Percentiles rank a stretch among this genome's conserved stretches.
Evolutionary conservation across 1,284 basidiomycete genomes (phyloP).

Genomic region (Puccinia horiana): DNA sequence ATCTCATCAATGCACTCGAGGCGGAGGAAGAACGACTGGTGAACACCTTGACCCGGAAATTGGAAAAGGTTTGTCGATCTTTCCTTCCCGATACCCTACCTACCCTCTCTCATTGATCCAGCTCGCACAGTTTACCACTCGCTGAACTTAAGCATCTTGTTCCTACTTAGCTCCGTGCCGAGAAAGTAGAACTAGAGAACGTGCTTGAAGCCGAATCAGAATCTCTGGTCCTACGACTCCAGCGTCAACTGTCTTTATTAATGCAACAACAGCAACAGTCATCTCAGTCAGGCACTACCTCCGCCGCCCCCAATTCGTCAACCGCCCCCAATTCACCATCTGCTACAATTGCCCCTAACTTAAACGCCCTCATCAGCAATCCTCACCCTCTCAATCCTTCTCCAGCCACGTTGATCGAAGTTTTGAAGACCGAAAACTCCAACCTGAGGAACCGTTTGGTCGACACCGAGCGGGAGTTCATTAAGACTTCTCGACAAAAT

Average conservation of each 20-base stretch:
- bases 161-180: conserved; percentile 67
- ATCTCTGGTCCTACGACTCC: conserved; percentile 72
- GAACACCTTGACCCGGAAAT: conserved; percentile 72
- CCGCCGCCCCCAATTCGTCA: conserved; percentile 22
- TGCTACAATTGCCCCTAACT: conserved; percentile 45
- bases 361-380: conserved; percentile 46
- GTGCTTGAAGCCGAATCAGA: conserved; percentile 75
- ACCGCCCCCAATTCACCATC: conserved; percentile 52
- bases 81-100: conserved; percentile 53
- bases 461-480: conserved; percentile 72
- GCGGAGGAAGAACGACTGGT: conserved; percentile 82
- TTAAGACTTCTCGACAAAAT: conserved; percentile 70
- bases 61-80: conserved; percentile 72
- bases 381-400: conserved; percentile 57
- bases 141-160: neutral
- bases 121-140: conserved; percentile 12
- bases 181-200: conserved; percentile 78
- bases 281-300: conserved; percentile 51
- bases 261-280: conserved; percentile 56
- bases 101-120: neutral
- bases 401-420: conserved; percentile 67
- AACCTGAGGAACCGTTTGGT: conserved; percentile 67
- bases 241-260: conserved; percentile 69
- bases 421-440: conserved; percentile 74
- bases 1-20: conserved; percentile 77